phyloP scores from a whole-genome alignment of 2,329 filamentous ascomycete genomes.

The Neofusicoccum cordaticola region DNA sequence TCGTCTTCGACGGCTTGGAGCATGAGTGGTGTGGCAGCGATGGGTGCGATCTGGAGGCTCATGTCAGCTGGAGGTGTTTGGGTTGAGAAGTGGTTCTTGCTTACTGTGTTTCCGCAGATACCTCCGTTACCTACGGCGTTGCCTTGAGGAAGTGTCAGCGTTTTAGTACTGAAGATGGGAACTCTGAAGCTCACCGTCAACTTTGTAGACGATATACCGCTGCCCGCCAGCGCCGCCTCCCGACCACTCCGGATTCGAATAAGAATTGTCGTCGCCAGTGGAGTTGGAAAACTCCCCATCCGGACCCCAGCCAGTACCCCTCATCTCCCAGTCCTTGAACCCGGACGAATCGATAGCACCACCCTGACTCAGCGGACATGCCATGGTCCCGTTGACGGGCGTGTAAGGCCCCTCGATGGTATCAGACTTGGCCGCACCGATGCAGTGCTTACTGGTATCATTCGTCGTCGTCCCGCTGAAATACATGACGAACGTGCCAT shows the following conservation, averaged over 20 bases:
- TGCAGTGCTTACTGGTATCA: conserved; percentile 49
- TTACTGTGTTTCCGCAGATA: conserved; percentile 13
- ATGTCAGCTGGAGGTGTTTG: background rate
- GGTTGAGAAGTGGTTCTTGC: background rate
- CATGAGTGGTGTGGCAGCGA: conserved; percentile 53
- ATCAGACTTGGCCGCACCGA: conserved; percentile 55
- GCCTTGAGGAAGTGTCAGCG: conserved; percentile 1
- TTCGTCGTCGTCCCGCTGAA: conserved; percentile 52
- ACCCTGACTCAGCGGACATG: conserved; percentile 47
- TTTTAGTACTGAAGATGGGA: background rate
- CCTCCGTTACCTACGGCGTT: conserved; percentile 16
- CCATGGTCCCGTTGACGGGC: conserved; percentile 48
- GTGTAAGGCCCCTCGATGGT: conserved; percentile 54
- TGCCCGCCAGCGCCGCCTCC: conserved; percentile 7
- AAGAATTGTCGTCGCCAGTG: conserved; percentile 51
- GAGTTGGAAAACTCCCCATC: conserved; percentile 15
- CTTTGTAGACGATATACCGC: conserved; percentile 61
- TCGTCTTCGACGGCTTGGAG: conserved; percentile 53
- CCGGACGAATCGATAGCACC: conserved; percentile 64
- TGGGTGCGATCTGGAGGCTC: conserved; percentile 30
- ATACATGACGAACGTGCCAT: conserved; percentile 56
- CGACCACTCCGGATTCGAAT: background rate
- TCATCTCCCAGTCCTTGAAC: conserved; percentile 38
- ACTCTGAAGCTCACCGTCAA: conserved; percentile 49
- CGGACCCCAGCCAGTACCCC: conserved; percentile 11